Evolutionary conservation across 1,139 yeast species (phyloP), one percentile per base, ranked within the genome.

Genomic region (Saccharomyces hybrid): DNA sequence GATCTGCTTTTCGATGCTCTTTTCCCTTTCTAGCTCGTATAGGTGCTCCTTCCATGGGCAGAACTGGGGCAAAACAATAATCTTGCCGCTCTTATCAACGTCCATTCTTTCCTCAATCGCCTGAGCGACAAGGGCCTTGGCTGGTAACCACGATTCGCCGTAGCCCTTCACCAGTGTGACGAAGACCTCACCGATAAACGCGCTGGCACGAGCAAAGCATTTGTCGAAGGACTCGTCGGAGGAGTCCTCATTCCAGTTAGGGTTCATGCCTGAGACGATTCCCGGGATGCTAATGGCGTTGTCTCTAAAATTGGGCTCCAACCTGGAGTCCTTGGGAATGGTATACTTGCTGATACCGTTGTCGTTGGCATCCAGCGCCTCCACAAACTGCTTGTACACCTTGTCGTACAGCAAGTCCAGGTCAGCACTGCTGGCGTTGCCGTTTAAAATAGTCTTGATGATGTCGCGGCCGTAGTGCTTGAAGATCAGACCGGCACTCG

Each of bases 1-100:
- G 50, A 83, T 79, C 58, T 76, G 77, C 1, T 47, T 27, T 28
- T 77, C 74, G 52, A 73, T 68, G 23, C 71, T 69, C 58, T 79
- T 73, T 56, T 83, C 89, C 62, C 77, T 78, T 71, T 90, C 98
- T 60, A 89, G 78, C 46, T 77, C 76, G 68, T 84, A 88, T 54
- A 93, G 75, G 68, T 93, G 98, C 65, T 89, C 97, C 71, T 90
- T 91, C 99, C 99, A 93, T 52, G 97, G 96, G 57, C 90, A 87
- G 68, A 85, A 88, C 60, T 78, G 79, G 25, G 80, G 83, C 61
- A 93, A 78, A 3, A 88, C 77, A 13, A 95, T 68, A 51, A 93
- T 84, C 61, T 84, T 81, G 31, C 97, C 97, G 28, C 85, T 77
- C 56, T 73, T 63, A 63, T 85, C 84, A 47, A 78, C 78, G 2